A percentile compares a stretch with the other conserved stretches of the same genome.
Evolutionary conservation across 352 stramenopile genomes (phyloP).

Genomic region (Globisporangium radiosum): DNA sequence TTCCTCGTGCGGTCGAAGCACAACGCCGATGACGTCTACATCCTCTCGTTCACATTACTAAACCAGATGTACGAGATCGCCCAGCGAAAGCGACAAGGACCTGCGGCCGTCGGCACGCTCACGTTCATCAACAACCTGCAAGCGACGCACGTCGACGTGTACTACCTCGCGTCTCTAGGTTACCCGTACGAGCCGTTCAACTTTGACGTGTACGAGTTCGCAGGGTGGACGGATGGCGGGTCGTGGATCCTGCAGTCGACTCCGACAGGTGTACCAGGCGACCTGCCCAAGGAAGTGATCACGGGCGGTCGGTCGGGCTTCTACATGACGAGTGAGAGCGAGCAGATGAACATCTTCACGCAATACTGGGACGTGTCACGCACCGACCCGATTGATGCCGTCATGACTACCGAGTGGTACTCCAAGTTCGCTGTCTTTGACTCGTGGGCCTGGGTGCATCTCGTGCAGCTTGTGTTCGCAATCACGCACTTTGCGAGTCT

Average conservation of each 20-base stretch:
- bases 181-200: constrained; percentile 17
- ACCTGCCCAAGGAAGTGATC: constrained; percentile 2
- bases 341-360: constrained; percentile 28
- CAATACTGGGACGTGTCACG: constrained; percentile 19
- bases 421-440: constrained; percentile 6
- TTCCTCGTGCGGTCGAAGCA: constrained; percentile 1
- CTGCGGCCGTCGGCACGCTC: constrained; percentile 1
- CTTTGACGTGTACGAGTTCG: background rate
- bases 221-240: background rate
- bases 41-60: background rate
- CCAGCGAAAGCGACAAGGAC: constrained; percentile 1
- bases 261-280: constrained; percentile 5
- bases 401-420: constrained; percentile 9
- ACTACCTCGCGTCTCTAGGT: constrained; percentile 10
- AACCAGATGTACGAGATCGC: background rate
- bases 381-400: constrained; percentile 14
- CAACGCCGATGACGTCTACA: background rate
- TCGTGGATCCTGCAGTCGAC: constrained; percentile 7
- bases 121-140: constrained; percentile 15
- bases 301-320: constrained; percentile 13
- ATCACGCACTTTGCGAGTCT: constrained; percentile 20
- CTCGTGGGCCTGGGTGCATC: constrained; percentile 19
- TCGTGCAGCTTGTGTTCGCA: constrained; percentile 26
- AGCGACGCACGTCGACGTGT: background rate
- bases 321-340: constrained; percentile 4